Base-by-base conservation (phyloP, 352 stramenopile species). In the Phytophthora sp. region DNA sequence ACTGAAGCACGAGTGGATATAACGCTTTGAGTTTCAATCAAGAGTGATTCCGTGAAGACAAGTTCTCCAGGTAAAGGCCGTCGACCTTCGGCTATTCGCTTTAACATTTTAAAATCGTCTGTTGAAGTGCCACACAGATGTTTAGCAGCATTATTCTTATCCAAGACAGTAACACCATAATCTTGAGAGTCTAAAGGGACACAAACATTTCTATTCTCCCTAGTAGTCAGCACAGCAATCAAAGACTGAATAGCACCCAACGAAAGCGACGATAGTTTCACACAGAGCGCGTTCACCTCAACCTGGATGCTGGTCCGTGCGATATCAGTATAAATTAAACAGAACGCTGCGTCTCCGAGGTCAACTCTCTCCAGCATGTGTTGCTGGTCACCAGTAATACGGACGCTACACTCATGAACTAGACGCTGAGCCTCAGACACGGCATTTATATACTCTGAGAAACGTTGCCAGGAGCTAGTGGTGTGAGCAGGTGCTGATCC, bases 41-140 rank as follows among this genome's bases (percentile, higher is more conserved):
- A 66, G 4, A 94, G 69, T 18, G 67, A 46, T 45, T 94, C 80
- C 1, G 78, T 76, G 34, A 92, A 78, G 4, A 92, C 69, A 6
- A 95, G 41, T 38, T 95, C 86, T 18, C 86, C 86, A 13, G 82
- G 73, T 17, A 50, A 62, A 35, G 84, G 70, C 41, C 81, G 73
- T 11, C 75, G 75, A 15, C 61, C 48, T 65, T 84, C 82, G 24
- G 74, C 77, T 39, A 87, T 76, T 11, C 82, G 81, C 18, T 44
- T 65, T 50, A 94, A 66, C 21, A 64, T 54, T 35, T 76, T 76
- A n/a, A 94, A 83, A 62, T 94, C 84, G 50, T 90, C 79, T 10
- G 41, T 66, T 44, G 73, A 77, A 9, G 24, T 24, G 0, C n/a
- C 37, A 11, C 44, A 10, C 2, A 67, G 34, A 0, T 17, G 41